A percentile compares a stretch with the other conserved stretches of the same genome.
Conservation (phyloP, 1,284 basidiomycete species). For the Cutaneotrichosporon dermatis region DNA sequence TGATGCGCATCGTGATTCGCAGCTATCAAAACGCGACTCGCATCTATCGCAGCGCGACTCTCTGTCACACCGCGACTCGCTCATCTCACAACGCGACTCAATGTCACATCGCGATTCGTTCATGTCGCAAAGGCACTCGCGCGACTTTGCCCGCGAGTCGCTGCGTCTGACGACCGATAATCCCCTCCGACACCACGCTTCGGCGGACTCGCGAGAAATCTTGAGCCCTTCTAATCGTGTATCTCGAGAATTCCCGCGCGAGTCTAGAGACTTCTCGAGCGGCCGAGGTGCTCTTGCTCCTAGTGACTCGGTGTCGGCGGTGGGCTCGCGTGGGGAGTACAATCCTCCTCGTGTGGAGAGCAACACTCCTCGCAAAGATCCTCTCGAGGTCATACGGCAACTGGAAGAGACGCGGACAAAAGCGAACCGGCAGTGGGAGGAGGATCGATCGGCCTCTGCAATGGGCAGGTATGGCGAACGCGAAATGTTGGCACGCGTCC, state of each 20-base stretch:
- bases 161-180: not conserved
- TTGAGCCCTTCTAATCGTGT: not conserved
- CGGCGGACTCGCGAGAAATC: not conserved
- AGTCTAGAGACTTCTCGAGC: conserved; percentile 7
- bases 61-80: not conserved
- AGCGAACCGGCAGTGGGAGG: conserved; percentile 37
- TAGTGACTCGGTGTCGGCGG: conserved; percentile 38
- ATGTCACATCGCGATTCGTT: conserved; percentile 1
- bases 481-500: conserved; percentile 8
- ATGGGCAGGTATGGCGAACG: conserved; percentile 22
- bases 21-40: not conserved
- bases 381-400: conserved; percentile 35
- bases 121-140: not conserved
- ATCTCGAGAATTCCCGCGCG: conserved; percentile 2
- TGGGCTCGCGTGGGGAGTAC: conserved; percentile 21
- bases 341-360: not conserved
- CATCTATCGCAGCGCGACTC: not conserved
- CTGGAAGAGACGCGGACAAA: conserved; percentile 33
- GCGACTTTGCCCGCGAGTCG: not conserved
- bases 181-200: not conserved
- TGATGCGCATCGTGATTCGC: conserved; percentile 1
- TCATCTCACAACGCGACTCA: not conserved
- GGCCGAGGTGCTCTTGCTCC: conserved; percentile 22
- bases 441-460: conserved; percentile 20
- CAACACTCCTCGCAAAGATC: conserved; percentile 28